Percentiles rank a stretch among this genome's conserved stretches.
phyloP scores from a whole-genome alignment of 2,329 filamentous ascomycete species.

The Acephala macrosclerotiorum region DNA sequence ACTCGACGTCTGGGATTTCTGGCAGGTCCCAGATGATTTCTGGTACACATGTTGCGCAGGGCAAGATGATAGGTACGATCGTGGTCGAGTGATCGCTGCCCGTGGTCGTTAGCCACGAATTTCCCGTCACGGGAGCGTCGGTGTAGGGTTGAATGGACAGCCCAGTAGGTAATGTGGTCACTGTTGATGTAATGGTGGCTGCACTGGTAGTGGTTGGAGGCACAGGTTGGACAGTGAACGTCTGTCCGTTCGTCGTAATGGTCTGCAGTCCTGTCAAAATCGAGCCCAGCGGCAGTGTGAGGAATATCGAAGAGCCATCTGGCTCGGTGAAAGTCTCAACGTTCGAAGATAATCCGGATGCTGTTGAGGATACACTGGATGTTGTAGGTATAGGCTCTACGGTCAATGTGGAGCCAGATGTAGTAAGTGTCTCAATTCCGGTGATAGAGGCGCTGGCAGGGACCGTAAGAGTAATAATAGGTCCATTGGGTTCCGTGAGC shows the following conservation, averaged over 20 bases:
- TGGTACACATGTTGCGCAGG: neutral
- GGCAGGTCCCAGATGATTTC: constrained; percentile 7
- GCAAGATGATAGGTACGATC: constrained; percentile 1
- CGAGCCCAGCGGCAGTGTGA: constrained; percentile 11
- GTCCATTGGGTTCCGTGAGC: constrained; percentile 7
- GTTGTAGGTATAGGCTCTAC: constrained; percentile 14
- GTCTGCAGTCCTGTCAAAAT: constrained; percentile 15
- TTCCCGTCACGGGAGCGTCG: neutral
- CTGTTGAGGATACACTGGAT: constrained; percentile 3
- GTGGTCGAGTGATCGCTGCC: neutral
- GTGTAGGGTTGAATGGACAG: neutral
- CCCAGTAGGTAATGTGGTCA: constrained; percentile 2
- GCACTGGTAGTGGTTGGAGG: constrained; percentile 8
- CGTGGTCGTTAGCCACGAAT: neutral
- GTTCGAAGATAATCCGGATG: constrained; percentile 2
- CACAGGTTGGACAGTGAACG: constrained; percentile 15
- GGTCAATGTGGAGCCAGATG: constrained; percentile 10
- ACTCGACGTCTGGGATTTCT: constrained; percentile 3
- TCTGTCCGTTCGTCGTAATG: constrained; percentile 15
- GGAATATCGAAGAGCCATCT: constrained; percentile 10
- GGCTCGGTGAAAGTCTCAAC: too few species aligned
- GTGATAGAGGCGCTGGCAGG: constrained; percentile 11
- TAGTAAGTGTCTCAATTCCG: constrained; percentile 13
- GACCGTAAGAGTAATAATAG: constrained; percentile 10
- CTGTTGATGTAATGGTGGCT: constrained; percentile 12